phyloP scores from a whole-genome alignment of 2,329 filamentous ascomycete species.

The Botryotinia convoluta region DNA sequence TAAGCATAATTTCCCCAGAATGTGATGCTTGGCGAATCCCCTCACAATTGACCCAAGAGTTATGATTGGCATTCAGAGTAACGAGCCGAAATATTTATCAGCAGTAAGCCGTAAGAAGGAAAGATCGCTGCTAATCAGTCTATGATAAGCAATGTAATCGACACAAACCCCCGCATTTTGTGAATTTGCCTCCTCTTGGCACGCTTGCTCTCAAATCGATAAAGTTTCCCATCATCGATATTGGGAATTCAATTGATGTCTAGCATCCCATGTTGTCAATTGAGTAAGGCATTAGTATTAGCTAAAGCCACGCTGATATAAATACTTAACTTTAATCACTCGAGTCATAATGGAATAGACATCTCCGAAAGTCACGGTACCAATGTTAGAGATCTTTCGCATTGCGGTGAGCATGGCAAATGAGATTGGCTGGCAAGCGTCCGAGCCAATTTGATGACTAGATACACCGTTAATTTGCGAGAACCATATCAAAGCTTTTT shows the following conservation, averaged over 20 bases:
- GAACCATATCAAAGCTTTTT: neutral
- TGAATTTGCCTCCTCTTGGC: neutral
- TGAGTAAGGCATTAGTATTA: neutral
- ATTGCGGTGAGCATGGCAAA: neutral
- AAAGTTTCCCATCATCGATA: neutral
- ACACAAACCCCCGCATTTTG: neutral
- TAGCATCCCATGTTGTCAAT: neutral
- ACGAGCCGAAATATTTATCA: neutral
- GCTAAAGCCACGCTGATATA: neutral
- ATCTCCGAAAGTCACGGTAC: neutral
- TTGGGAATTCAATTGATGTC: neutral
- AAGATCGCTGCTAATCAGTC: neutral
- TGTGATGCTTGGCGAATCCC: neutral
- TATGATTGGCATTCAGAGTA: neutral
- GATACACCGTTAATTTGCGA: neutral
- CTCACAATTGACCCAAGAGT: neutral
- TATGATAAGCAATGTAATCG: neutral
- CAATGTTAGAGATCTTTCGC: neutral
- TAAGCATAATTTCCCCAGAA: neutral
- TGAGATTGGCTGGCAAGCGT: neutral
- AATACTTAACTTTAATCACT: neutral
- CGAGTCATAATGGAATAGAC: neutral
- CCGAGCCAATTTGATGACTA: neutral
- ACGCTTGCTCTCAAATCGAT: neutral
- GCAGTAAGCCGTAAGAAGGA: neutral